phyloP scores from a whole-genome alignment of 352 stramenopile genomes.

The Phytopythium cucurbitacearum region DNA sequence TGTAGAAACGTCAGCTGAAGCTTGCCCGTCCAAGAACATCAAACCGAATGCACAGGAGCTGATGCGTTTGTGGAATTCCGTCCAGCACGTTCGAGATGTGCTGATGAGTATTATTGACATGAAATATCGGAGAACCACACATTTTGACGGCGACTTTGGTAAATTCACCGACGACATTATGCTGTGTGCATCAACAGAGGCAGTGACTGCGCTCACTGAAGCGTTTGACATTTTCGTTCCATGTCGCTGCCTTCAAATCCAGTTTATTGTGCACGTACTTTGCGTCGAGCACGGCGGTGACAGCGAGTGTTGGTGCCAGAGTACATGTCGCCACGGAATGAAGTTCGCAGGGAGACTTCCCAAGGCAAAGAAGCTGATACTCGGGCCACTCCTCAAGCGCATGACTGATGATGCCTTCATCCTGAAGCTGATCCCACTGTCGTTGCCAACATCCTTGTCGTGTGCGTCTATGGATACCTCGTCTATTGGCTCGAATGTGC shows the following conservation, averaged over 20 bases:
- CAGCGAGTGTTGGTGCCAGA: neutral
- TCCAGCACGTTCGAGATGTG: slow-evolving; percentile 14
- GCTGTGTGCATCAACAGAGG: slow-evolving; percentile 19
- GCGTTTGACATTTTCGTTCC: slow-evolving; percentile 89
- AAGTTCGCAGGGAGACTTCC: slow-evolving; percentile 1
- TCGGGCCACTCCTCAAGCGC: slow-evolving; percentile 53
- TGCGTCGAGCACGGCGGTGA: slow-evolving; percentile 9
- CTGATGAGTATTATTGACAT: slow-evolving; percentile 31
- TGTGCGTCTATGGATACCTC: neutral
- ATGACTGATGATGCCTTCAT: slow-evolving; percentile 65
- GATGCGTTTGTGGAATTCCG: neutral
- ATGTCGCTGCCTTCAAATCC: slow-evolving; percentile 55
- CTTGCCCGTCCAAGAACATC: too few species aligned
- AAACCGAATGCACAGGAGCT: too few species aligned
- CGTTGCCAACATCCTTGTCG: neutral
- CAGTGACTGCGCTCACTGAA: slow-evolving; percentile 60
- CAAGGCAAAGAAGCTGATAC: slow-evolving; percentile 32
- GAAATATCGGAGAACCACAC: slow-evolving; percentile 13
- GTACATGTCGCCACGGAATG: neutral
- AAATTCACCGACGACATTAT: slow-evolving; percentile 4
- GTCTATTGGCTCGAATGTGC: too few species aligned
- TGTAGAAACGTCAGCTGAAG: too few species aligned
- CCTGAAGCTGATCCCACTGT: slow-evolving; percentile 29
- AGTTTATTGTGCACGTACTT: slow-evolving; percentile 51
- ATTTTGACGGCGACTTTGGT: neutral